A percentile compares a stretch with the other conserved stretches of the same genome.
Evolutionary conservation across 1,284 basidiomycete species (phyloP).

Genomic region (Mycena sp.): DNA sequence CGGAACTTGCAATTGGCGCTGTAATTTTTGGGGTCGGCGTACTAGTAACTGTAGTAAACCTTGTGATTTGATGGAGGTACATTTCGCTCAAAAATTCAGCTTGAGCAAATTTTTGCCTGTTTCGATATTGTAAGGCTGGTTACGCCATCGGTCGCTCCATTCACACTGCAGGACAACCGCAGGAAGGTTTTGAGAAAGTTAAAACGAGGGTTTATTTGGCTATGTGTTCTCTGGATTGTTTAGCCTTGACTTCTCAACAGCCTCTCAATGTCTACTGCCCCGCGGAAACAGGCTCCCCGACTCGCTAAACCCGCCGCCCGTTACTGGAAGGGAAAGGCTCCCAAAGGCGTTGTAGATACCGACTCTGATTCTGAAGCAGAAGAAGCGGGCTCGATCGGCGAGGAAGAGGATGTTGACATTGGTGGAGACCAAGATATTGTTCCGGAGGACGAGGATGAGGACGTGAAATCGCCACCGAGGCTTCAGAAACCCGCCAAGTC

Average conservation of each 20-base stretch:
- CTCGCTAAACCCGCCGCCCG: conserved; percentile 77
- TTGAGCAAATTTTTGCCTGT: too few relatives aligned
- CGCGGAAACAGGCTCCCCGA: conserved; percentile 75
- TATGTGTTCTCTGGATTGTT: neutral
- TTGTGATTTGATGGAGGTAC: too few relatives aligned
- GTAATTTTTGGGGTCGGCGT: too few relatives aligned
- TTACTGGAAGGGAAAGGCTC: conserved; percentile 88
- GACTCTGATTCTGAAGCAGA: conserved; percentile 73
- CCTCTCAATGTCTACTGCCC: conserved; percentile 22
- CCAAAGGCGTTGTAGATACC: conserved; percentile 66
- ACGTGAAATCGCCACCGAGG: conserved; percentile 47
- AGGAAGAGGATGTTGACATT: conserved; percentile 62
- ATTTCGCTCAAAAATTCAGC: too few relatives aligned
- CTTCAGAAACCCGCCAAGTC: conserved; percentile 51
- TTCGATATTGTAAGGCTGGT: too few relatives aligned
- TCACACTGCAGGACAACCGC: too few relatives aligned
- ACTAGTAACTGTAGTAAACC: too few relatives aligned
- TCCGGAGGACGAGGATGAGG: conserved; percentile 56
- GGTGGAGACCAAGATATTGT: conserved; percentile 61
- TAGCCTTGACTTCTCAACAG: neutral
- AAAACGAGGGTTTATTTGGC: too few relatives aligned
- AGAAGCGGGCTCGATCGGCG: conserved; percentile 47
- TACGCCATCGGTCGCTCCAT: too few relatives aligned
- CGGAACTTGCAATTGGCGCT: too few relatives aligned
- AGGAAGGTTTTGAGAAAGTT: too few relatives aligned